Conservation (phyloP, 2,329 filamentous ascomycete species). For the Dactylonectria estremocensis region DNA sequence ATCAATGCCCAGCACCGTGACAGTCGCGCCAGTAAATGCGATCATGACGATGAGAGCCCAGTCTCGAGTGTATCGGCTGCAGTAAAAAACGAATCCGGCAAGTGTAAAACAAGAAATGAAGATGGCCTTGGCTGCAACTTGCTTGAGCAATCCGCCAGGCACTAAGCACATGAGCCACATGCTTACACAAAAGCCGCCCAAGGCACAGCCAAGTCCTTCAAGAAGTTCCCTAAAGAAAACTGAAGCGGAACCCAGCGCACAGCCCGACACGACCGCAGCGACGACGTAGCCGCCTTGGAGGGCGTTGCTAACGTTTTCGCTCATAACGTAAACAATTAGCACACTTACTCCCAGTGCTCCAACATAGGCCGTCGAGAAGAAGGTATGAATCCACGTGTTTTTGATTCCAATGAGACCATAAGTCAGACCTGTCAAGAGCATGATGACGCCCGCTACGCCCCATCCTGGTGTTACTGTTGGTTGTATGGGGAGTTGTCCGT, state of each 20-base stretch:
- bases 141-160: slow-evolving; percentile 80
- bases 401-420: slow-evolving; percentile 88
- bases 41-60: slow-evolving; percentile 84
- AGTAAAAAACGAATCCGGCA: slow-evolving; percentile 80
- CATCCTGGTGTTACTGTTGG: slow-evolving; percentile 86
- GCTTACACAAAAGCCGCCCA: slow-evolving; percentile 87
- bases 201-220: slow-evolving; percentile 84
- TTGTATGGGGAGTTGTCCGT: slow-evolving; percentile 76
- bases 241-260: slow-evolving; percentile 80
- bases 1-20: slow-evolving; percentile 86
- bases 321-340: slow-evolving; percentile 91
- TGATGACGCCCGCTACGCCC: slow-evolving; percentile 82
- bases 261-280: slow-evolving; percentile 80
- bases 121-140: slow-evolving; percentile 74
- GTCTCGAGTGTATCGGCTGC: slow-evolving; percentile 82
- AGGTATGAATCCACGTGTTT: slow-evolving; percentile 84
- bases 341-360: slow-evolving; percentile 82
- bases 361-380: slow-evolving; percentile 83
- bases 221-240: slow-evolving; percentile 88
- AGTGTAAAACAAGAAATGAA: slow-evolving; percentile 83
- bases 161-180: slow-evolving; percentile 93
- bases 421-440: slow-evolving; percentile 79
- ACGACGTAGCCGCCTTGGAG: slow-evolving; percentile 91
- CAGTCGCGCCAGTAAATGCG: slow-evolving; percentile 86
- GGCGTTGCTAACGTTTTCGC: slow-evolving; percentile 79